Evolutionary conservation across 176 grass and related monocot genomes (phyloP).

Genomic region (Eragrostis curvula): DNA sequence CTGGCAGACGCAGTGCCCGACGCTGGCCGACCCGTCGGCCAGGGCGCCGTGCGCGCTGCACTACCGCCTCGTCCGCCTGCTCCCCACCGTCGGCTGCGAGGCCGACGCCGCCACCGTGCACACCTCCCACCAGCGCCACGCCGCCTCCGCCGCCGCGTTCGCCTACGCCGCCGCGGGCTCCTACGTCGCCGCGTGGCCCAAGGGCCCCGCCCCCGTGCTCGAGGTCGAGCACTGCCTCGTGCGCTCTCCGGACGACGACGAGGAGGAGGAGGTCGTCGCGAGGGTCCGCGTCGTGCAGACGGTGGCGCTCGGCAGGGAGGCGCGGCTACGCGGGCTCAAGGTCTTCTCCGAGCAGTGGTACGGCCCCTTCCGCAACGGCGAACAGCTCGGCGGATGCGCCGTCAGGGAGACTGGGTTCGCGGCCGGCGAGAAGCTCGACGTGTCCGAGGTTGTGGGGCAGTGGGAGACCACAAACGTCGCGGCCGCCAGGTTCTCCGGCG

Average conservation of each 20-base stretch:
- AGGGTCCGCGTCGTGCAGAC: conserved; percentile 30
- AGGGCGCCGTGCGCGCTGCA: conserved; percentile 43
- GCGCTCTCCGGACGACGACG: conserved; percentile 39
- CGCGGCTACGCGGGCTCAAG: conserved; percentile 8
- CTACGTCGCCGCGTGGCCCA: conserved; percentile 66
- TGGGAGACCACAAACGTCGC: conserved; percentile 51
- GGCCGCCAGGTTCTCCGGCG: conserved; percentile 50
- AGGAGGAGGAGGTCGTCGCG: conserved; percentile 26
- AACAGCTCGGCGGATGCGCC: conserved; percentile 82
- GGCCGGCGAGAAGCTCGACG: conserved; percentile 53
- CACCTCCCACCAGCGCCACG: conserved; percentile 69
- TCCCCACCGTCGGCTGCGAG: conserved; percentile 93
- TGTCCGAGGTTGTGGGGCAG: conserved; percentile 46
- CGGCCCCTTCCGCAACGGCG: conserved; percentile 81
- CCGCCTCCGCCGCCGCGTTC: conserved; percentile 59
- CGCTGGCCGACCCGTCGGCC: conserved; percentile 66
- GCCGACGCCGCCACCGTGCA: conserved; percentile 92
- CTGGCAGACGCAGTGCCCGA: conserved; percentile 98
- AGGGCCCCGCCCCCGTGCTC: conserved; percentile 48
- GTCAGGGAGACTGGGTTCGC: conserved; percentile 74
- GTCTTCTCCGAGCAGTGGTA: conserved; percentile 94
- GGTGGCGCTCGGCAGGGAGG: not conserved
- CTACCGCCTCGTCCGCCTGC: conserved; percentile 76
- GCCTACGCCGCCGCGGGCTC: conserved; percentile 49
- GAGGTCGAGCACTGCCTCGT: conserved; percentile 92